phyloP scores from a whole-genome alignment of 73 alveolate species.

The Stentor coeruleus region DNA sequence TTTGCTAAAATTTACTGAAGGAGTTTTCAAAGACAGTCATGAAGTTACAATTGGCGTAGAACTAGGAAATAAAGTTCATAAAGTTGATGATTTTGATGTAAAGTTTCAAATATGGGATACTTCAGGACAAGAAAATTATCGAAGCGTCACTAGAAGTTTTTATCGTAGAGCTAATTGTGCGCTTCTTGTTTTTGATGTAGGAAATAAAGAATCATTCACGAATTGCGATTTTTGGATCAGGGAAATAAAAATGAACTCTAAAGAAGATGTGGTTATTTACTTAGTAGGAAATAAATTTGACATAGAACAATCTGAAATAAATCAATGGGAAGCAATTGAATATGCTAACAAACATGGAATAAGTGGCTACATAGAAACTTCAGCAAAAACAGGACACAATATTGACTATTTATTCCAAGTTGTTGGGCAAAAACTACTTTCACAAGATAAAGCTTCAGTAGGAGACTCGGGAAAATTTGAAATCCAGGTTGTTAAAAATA shows the following conservation, averaged over 20 bases:
- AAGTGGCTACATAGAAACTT: background rate
- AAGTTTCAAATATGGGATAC: constrained; percentile 23
- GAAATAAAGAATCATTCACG: background rate
- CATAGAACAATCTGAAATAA: constrained; percentile 44
- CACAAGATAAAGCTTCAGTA: background rate
- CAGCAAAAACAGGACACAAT: background rate
- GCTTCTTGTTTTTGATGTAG: constrained; percentile 12
- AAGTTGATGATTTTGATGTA: background rate
- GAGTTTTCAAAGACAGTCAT: background rate
- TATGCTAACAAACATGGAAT: background rate
- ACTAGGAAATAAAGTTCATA: background rate
- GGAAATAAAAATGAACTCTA: constrained; percentile 70
- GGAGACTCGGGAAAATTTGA: background rate
- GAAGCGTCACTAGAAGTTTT: constrained; percentile 9
- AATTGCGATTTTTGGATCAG: constrained; percentile 76
- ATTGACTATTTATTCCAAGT: background rate
- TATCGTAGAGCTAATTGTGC: background rate
- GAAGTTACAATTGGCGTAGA: constrained; percentile 2
- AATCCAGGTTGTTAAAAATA: background rate
- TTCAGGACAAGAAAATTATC: constrained; percentile 20
- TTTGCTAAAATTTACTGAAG: constrained; percentile 48
- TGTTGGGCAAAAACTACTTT: background rate
- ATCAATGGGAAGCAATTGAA: background rate
- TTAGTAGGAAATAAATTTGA: constrained; percentile 67
- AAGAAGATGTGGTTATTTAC: constrained; percentile 55